Conservation (phyloP, 345 rosid genomes). For the Boechera divaricarpa region DNA sequence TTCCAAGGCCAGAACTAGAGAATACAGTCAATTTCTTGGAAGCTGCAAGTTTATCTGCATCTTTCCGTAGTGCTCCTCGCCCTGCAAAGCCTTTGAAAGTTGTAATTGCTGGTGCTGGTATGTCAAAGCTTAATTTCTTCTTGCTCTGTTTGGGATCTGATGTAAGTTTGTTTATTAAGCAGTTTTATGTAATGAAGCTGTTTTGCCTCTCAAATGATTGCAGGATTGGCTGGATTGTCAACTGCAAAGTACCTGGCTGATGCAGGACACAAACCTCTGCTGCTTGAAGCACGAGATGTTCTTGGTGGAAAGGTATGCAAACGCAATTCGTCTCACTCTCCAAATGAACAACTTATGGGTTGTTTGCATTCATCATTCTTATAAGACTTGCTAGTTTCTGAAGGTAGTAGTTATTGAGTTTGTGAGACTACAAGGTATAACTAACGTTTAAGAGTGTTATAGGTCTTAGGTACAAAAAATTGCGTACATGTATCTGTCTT, state of each 20-base stretch:
- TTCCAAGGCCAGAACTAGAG: conserved; percentile 86
- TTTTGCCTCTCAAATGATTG: conserved; percentile 29
- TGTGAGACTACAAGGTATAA: neutral
- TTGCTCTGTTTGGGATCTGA: neutral
- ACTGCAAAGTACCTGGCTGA: conserved; percentile 93
- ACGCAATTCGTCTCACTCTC: neutral
- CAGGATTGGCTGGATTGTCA: conserved; percentile 96
- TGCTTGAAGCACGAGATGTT: conserved; percentile 91
- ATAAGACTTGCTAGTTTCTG: neutral
- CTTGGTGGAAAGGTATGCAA: conserved; percentile 88
- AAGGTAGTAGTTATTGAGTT: neutral
- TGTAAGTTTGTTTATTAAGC: neutral
- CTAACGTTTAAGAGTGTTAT: conserved; percentile 13
- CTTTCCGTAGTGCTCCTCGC: conserved; percentile 67
- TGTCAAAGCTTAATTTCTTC: neutral
- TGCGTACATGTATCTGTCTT: neutral
- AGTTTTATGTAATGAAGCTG: conserved; percentile 17
- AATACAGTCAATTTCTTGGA: conserved; percentile 77
- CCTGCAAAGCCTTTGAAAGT: conserved; percentile 78
- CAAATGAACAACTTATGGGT: neutral
- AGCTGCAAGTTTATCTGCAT: conserved; percentile 81
- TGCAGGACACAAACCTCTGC: conserved; percentile 87
- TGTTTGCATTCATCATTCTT: neutral
- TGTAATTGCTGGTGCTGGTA: conserved; percentile 94
- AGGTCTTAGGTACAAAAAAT: conserved; percentile 1